Base-by-base conservation (phyloP, 805 yeast genomes). In the Starmerella scarabaei region DNA sequence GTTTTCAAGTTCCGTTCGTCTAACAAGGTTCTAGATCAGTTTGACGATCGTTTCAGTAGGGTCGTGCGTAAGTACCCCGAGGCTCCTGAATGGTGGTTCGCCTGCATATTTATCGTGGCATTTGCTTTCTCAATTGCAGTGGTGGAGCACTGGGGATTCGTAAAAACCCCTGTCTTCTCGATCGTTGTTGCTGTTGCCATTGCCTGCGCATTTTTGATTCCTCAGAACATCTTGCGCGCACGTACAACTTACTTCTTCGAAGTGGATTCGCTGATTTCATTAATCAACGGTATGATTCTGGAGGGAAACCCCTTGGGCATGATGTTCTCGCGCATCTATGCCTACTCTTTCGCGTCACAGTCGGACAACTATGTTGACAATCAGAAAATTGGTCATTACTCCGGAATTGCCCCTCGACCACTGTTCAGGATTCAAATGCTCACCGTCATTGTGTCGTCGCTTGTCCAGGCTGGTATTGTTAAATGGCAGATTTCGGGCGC, bases 51-150 rank as follows among this genome's bases (percentile, higher is more conserved):
- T 2, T 77, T 72, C 49, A 67, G 75, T 42, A 61, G 60, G 36
- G 73, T 73, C 69, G 73, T 73, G 77, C 47, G 67, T 9, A 55
- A 57, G 20, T 77, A 79, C 56, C 67, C 67, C 23, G 83, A 78
- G 47, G 82, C 75, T 18, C 88, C 91, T 1, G 79, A 67, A 41
- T 67, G 68, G 76, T 75, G 83, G 80, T 71, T 67, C 44, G 38
- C 64, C 14, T 27, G 52, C 72, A 44, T 63, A 8, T 53, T 74
- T 24, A 38, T 67, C 20, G 46, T 60, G 1, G 65, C 76, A 21
- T 56, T 73, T 1, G 50, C 56, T 5, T 62, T 68, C 42, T 73
- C 72, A 1, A 53, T 71, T 15, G 44, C 63, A 0, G 62, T 68
- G 43, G 71, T 71, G 7, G 48, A 63, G 37, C 55, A 39, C 19